Percentiles rank a stretch among this genome's conserved stretches.
These are phyloP conservation scores for Metschnikowia baotianmanensis DNA, from an alignment of 805 yeast species.

Conservation along the genomic window DNA sequence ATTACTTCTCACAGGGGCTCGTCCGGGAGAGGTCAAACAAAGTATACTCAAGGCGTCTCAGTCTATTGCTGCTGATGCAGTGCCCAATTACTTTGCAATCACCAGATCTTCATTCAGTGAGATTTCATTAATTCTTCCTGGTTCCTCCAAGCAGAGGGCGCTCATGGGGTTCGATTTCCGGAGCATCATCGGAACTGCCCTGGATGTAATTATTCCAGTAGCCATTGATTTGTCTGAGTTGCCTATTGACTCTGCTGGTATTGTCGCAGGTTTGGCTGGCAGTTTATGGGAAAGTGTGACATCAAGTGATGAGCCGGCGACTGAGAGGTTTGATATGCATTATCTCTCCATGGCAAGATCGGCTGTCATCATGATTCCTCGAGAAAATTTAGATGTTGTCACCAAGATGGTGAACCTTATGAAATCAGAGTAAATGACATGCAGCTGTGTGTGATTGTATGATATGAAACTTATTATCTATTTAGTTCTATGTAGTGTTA, in stretches of 20 bases:
- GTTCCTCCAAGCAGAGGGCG: conserved; percentile 33
- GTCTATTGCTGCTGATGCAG: conserved; percentile 27
- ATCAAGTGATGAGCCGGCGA: conserved; percentile 14
- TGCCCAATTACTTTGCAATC: conserved; percentile 49
- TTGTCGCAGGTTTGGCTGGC: conserved; percentile 63
- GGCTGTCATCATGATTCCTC: conserved; percentile 58
- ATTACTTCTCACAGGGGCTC: conserved; percentile 56
- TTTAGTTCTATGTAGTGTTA: background rate
- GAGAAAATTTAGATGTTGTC: conserved; percentile 42
- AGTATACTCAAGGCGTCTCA: conserved; percentile 45
- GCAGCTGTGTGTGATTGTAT: background rate
- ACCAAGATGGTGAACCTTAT: conserved; percentile 14
- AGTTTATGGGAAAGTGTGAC: conserved; percentile 38
- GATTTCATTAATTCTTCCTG: conserved; percentile 48
- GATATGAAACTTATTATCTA: background rate
- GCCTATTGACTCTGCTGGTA: conserved; percentile 62
- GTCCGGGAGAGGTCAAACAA: conserved; percentile 45
- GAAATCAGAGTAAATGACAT: background rate
- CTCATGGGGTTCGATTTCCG: conserved; percentile 40
- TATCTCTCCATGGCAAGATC: conserved; percentile 61
- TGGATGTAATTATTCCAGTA: conserved; percentile 57
- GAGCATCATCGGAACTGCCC: conserved; percentile 52
- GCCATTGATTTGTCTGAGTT: conserved; percentile 50
- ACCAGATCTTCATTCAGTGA: conserved; percentile 53
- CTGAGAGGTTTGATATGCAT: conserved; percentile 46